Conservation (phyloP, 2,329 filamentous ascomycete genomes). For the Paracoccidioides brasiliensis region DNA sequence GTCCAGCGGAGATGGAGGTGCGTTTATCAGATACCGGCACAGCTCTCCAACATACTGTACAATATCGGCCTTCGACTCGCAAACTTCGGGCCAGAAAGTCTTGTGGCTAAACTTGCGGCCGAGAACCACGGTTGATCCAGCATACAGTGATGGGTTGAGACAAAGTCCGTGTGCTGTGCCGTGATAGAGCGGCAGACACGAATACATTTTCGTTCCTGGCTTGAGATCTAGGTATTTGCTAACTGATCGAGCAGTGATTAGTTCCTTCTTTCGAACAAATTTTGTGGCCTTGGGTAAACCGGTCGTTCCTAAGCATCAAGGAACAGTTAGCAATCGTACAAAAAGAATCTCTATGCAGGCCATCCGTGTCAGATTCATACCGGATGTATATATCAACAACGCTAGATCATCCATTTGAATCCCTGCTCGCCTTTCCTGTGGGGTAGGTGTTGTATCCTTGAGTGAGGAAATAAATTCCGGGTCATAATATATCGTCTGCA, state of each 20-base stretch:
- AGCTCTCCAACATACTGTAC: conserved; percentile 37
- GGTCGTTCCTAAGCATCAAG: conserved; percentile 5
- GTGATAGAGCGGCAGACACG: conserved; percentile 37
- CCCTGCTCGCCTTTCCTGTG: conserved; percentile 23
- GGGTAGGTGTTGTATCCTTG: conserved; percentile 34
- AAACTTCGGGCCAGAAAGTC: conserved; percentile 35
- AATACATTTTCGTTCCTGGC: conserved; percentile 29
- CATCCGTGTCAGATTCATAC: not conserved
- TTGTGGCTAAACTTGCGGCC: conserved; percentile 35
- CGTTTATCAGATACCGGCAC: conserved; percentile 36
- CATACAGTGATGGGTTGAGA: conserved; percentile 30
- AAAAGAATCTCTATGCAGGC: not conserved
- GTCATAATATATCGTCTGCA: conserved; percentile 3
- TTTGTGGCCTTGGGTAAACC: conserved; percentile 17
- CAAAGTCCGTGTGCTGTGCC: conserved; percentile 35
- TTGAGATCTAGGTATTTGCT: conserved; percentile 20
- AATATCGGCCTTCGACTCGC: conserved; percentile 30
- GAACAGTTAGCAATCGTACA: not conserved
- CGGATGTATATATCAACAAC: conserved; percentile 22
- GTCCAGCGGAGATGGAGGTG: conserved; percentile 34
- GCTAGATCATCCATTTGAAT: conserved; percentile 24
- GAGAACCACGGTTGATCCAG: conserved; percentile 31
- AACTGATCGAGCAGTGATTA: conserved; percentile 9
- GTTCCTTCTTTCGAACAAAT: not conserved
- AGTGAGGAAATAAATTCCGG: conserved; percentile 10